Percentiles rank a stretch among this genome's conserved stretches.
Conservation (phyloP, 2,329 filamentous ascomycete species). For the Sclerotinia trifoliorum region DNA sequence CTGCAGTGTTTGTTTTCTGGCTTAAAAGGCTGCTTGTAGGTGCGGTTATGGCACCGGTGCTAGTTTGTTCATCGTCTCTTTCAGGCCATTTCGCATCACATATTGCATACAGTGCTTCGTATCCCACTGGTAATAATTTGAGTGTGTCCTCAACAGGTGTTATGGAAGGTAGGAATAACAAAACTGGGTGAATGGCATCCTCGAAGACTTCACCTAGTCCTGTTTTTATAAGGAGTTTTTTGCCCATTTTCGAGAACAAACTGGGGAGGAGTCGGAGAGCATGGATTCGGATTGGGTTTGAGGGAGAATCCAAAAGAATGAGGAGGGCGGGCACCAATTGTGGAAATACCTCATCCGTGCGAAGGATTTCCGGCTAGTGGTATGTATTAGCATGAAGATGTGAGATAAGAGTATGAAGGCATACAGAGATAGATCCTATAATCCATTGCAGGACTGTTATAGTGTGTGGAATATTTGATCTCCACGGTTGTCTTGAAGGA, state of each 20-base stretch:
- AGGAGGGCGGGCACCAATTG: constrained; percentile 69
- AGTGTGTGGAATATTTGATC: constrained; percentile 51
- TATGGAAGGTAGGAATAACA: constrained; percentile 74
- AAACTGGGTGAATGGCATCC: constrained; percentile 65
- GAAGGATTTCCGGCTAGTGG: constrained; percentile 5
- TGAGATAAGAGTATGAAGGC: constrained; percentile 31
- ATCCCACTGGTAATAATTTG: constrained; percentile 61
- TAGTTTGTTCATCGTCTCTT: constrained; percentile 17
- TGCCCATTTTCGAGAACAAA: constrained; percentile 57
- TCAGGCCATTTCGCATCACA: constrained; percentile 34
- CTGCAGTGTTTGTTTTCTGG: not conserved
- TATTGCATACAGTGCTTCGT: constrained; percentile 63
- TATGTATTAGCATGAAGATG: not conserved
- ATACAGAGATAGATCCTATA: constrained; percentile 51
- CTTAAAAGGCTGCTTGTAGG: not conserved
- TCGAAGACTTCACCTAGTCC: constrained; percentile 68
- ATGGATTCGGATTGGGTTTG: constrained; percentile 47
- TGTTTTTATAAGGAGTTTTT: constrained; percentile 55
- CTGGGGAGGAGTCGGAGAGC: constrained; percentile 55
- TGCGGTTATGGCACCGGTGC: constrained; percentile 21
- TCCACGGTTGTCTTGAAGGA: constrained; percentile 58
- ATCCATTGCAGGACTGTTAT: constrained; percentile 62
- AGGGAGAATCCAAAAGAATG: constrained; percentile 63
- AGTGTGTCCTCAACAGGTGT: constrained; percentile 72
- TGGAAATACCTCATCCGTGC: constrained; percentile 57